Evolutionary conservation across 768 basidiomycete genomes (phyloP).

Genomic region (Asterophora parasitica): DNA sequence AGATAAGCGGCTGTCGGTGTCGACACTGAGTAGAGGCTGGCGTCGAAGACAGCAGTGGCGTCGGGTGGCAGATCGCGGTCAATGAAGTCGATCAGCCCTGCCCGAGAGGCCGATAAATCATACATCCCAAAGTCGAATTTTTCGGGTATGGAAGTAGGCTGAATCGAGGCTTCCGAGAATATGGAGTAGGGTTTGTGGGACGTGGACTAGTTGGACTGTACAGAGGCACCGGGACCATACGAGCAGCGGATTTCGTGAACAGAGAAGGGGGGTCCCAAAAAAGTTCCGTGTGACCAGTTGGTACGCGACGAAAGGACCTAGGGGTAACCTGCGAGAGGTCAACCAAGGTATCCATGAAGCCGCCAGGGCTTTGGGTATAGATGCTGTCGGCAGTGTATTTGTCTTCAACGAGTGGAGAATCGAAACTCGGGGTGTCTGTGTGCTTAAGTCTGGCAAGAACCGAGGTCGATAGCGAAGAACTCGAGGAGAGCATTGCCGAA

Average conservation of each 20-base stretch:
- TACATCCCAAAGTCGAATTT: slow-evolving; percentile 20
- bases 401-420: background rate
- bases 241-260: background rate
- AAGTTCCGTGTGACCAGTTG: slow-evolving; percentile 15
- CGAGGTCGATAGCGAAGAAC: background rate
- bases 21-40: too few species aligned
- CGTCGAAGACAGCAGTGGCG: too few species aligned
- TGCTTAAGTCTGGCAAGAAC: background rate
- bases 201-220: background rate
- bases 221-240: slow-evolving; percentile 8
- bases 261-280: slow-evolving; percentile 14
- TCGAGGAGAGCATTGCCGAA: background rate
- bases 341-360: background rate
- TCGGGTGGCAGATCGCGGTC: slow-evolving; percentile 10
- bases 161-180: slow-evolving; percentile 1
- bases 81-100: background rate
- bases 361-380: background rate
- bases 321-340: background rate
- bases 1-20: too few species aligned
- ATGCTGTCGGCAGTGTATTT: background rate
- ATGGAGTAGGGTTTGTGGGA: background rate
- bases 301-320: slow-evolving; percentile 7
- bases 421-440: background rate
- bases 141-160: slow-evolving; percentile 17
- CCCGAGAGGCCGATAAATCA: slow-evolving; percentile 11